Evolutionary conservation across 2,329 filamentous ascomycete species (phyloP).

Genomic region (Emericellopsis atlantica): DNA sequence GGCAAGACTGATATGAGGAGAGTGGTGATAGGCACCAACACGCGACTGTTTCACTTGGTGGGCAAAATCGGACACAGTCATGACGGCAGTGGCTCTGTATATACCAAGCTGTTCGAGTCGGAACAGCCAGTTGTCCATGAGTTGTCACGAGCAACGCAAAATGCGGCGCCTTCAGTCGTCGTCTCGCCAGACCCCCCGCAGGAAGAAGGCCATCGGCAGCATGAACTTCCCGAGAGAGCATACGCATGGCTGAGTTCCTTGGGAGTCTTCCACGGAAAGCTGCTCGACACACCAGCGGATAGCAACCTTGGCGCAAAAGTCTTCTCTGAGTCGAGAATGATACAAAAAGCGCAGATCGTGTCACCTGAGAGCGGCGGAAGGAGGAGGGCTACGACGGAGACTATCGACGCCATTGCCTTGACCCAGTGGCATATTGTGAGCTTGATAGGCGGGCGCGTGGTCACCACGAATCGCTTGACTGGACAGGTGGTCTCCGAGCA

Average conservation of each 20-base stretch:
- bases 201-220: slow-evolving; percentile 37
- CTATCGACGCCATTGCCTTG: slow-evolving; percentile 67
- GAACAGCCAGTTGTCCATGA: slow-evolving; percentile 73
- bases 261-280: slow-evolving; percentile 76
- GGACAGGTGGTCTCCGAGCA: slow-evolving; percentile 82
- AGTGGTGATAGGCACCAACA: slow-evolving; percentile 69
- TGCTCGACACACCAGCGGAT: slow-evolving; percentile 49
- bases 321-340: slow-evolving; percentile 66
- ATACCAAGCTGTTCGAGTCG: slow-evolving; percentile 74
- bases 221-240: slow-evolving; percentile 50
- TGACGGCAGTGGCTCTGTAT: slow-evolving; percentile 76
- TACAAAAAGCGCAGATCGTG: slow-evolving; percentile 62
- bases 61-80: slow-evolving; percentile 64
- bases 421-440: slow-evolving; percentile 90
- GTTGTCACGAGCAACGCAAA: slow-evolving; percentile 42
- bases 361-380: slow-evolving; percentile 53
- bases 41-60: slow-evolving; percentile 65
- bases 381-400: slow-evolving; percentile 54
- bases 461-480: slow-evolving; percentile 78
- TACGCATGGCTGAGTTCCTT: slow-evolving; percentile 89
- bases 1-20: slow-evolving; percentile 60
- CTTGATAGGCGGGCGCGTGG: slow-evolving; percentile 68
- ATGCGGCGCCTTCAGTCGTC: slow-evolving; percentile 49
- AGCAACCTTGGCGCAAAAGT: slow-evolving; percentile 58
- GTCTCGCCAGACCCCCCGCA: slow-evolving; percentile 65